A percentile compares a stretch with the other conserved stretches of the same genome.
Evolutionary conservation across 116 monocot species (phyloP).

Genomic region (Zostera marina): DNA sequence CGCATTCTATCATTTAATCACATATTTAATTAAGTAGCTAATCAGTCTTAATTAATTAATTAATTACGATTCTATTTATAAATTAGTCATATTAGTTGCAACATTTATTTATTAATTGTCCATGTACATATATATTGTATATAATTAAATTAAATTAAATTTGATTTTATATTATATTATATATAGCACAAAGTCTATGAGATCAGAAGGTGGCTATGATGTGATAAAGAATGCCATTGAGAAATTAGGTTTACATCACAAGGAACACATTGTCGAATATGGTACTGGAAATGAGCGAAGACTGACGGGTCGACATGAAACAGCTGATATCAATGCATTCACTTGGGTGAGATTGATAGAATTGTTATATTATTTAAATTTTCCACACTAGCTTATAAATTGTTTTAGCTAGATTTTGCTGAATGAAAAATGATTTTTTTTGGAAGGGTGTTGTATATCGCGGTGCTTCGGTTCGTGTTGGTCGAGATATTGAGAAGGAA

Average conservation of each 20-base stretch:
- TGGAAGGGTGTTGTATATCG: conserved; percentile 65
- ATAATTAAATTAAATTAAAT: no score
- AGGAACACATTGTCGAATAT: conserved; percentile 82
- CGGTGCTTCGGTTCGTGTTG: conserved; percentile 61
- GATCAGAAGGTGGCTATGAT: conserved; percentile 82
- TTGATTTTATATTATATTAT: no score
- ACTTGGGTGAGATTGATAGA: conserved; percentile 73
- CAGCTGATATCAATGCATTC: conserved; percentile 80
- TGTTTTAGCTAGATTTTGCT: conserved; percentile 2
- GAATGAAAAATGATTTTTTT: not conserved
- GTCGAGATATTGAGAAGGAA: conserved; percentile 47
- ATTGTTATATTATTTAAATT: not conserved
- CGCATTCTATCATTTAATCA: no score
- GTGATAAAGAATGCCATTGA: conserved; percentile 86
- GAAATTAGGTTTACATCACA: conserved; percentile 82
- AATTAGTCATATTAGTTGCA: no score
- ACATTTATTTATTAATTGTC: no score
- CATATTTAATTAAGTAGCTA: no score
- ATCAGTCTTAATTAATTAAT: no score
- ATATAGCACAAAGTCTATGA: conserved; percentile 79
- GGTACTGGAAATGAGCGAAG: conserved; percentile 94
- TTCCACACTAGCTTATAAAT: not conserved
- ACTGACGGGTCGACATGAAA: conserved; percentile 91
- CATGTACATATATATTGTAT: no score
- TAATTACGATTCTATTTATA: no score